phyloP scores from a whole-genome alignment of 495 filamentous ascomycete genomes.

The Trichoderma reesei region DNA sequence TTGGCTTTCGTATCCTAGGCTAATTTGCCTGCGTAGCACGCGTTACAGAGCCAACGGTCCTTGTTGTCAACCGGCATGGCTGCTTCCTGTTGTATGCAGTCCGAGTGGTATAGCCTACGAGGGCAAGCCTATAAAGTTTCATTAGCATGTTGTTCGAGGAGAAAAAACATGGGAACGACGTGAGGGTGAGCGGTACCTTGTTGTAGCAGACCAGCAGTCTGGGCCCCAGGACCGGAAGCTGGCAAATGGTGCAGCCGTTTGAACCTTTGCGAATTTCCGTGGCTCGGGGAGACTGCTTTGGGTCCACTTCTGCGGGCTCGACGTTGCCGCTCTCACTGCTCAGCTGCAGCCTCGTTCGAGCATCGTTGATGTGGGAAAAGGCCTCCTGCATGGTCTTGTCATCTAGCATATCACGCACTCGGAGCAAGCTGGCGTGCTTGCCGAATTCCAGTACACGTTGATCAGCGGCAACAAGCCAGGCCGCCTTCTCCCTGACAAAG shows the following conservation, averaged over 20 bases:
- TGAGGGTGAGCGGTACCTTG: constrained; percentile 23
- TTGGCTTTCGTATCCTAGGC: background rate
- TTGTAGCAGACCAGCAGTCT: constrained; percentile 33
- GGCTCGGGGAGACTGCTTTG: constrained; percentile 16
- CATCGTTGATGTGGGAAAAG: constrained; percentile 28
- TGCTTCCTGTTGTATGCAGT: constrained; percentile 18
- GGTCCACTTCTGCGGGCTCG: constrained; percentile 15
- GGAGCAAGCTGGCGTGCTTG: constrained; percentile 34
- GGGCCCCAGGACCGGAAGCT: constrained; percentile 28
- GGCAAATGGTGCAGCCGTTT: constrained; percentile 31
- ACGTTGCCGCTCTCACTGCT: background rate
- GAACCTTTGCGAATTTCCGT: constrained; percentile 22
- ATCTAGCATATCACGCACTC: constrained; percentile 30
- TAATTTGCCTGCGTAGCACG: constrained; percentile 13
- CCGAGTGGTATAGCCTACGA: constrained; percentile 21
- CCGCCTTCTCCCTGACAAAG: constrained; percentile 33
- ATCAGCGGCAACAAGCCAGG: constrained; percentile 32
- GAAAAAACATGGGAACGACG: background rate
- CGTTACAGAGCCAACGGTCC: constrained; percentile 23
- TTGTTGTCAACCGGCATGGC: constrained; percentile 15
- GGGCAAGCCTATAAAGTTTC: constrained; percentile 24
- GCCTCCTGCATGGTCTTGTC: constrained; percentile 27
- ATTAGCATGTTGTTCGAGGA: background rate
- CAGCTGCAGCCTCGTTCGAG: constrained; percentile 18
- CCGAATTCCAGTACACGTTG: constrained; percentile 35